These are phyloP conservation scores for Candida cerambycidarum DNA, from an alignment of 805 yeast genomes.

Conservation along the genomic window DNA sequence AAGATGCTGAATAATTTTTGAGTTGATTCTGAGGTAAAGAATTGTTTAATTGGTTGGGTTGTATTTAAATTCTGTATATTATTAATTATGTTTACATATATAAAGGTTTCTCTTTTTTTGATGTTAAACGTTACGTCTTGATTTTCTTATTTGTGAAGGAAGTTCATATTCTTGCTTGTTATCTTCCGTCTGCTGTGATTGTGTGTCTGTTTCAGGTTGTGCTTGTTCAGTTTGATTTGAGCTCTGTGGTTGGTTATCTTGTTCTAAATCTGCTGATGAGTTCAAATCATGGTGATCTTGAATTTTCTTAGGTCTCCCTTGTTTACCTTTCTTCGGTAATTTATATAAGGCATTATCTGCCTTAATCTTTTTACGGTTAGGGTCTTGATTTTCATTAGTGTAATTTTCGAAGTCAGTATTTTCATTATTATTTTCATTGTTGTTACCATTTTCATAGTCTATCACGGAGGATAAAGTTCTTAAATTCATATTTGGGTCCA, in stretches of 20 bases:
- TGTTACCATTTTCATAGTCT: slow-evolving; percentile 9
- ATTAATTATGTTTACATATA: slow-evolving; percentile 6
- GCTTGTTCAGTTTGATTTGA: too few relatives aligned
- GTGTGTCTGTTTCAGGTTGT: background rate
- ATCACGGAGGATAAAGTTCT: slow-evolving; percentile 17
- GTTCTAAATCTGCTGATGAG: too few relatives aligned
- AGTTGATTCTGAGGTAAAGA: background rate
- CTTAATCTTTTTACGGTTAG: background rate
- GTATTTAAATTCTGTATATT: slow-evolving; percentile 3
- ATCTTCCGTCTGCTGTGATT: background rate
- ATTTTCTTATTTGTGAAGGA: slow-evolving; percentile 6
- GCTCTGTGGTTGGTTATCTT: too few relatives aligned
- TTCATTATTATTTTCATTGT: background rate
- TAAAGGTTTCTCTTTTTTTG: slow-evolving; percentile 1
- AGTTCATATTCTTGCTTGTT: background rate
- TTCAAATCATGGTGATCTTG: too few relatives aligned
- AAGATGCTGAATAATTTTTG: slow-evolving; percentile 7
- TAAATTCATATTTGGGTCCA: slow-evolving; percentile 14
- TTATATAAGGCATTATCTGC: background rate
- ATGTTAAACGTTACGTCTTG: slow-evolving; percentile 2
- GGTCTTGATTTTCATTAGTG: slow-evolving; percentile 3
- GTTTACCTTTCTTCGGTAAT: slow-evolving; percentile 1
- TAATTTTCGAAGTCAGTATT: background rate
- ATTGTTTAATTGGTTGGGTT: too few relatives aligned
- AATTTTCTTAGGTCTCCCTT: background rate